These are phyloP conservation scores for Eucommia ulmoides DNA, from an alignment of 257 asterid species.

Conservation along the genomic window DNA sequence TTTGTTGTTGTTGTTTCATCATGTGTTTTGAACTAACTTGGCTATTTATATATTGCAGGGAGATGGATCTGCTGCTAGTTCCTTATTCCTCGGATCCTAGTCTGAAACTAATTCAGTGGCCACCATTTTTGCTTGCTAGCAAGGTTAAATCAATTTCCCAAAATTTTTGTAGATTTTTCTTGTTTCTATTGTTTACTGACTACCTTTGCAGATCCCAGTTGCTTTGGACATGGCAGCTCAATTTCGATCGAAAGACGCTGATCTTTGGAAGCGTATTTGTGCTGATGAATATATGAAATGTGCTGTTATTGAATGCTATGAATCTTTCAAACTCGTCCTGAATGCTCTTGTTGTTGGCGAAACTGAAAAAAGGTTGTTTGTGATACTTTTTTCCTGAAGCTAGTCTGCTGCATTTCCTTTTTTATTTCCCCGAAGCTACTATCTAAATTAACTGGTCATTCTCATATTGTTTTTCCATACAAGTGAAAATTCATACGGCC, in stretches of 20 bases:
- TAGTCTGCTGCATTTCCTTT: no score
- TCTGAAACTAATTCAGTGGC: constrained; percentile 86
- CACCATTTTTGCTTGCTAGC: constrained; percentile 96
- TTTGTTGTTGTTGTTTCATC: constrained; percentile 5
- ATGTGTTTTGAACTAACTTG: constrained; percentile 19
- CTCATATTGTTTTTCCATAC: not conserved
- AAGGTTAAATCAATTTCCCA: constrained; percentile 40
- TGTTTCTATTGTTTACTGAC: constrained; percentile 15
- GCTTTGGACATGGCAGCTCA: constrained; percentile 97
- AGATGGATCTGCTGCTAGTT: constrained; percentile 97
- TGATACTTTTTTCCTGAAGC: not conserved
- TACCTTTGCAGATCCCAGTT: constrained; percentile 66
- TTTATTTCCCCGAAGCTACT: constrained; percentile 7
- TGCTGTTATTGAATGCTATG: constrained; percentile 90
- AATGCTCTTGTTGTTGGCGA: constrained; percentile 68
- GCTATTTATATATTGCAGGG: constrained; percentile 48
- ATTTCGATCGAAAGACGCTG: constrained; percentile 78
- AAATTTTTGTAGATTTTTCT: constrained; percentile 4
- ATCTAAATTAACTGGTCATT: constrained; percentile 6
- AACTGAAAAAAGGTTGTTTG: constrained; percentile 73
- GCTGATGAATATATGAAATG: constrained; percentile 89
- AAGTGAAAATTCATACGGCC: no score
- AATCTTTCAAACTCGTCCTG: constrained; percentile 75
- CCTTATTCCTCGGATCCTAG: constrained; percentile 93
- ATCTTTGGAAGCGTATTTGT: constrained; percentile 90